Conservation (phyloP, 257 asterid species). For the Jacaranda mimosifolia region DNA sequence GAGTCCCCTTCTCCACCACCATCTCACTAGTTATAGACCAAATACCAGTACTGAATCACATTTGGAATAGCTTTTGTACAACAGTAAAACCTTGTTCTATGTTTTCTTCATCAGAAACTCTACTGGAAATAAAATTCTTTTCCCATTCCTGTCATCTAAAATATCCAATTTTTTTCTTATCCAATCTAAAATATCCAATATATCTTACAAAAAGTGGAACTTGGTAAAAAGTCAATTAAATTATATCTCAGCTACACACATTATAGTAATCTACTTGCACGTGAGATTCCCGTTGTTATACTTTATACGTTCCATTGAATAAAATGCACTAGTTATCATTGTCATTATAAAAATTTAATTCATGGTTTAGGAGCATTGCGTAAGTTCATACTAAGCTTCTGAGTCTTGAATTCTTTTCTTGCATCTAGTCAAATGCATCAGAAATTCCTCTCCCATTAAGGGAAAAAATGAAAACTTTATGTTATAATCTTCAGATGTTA, state of each 20-base stretch:
- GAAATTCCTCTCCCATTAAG: neutral
- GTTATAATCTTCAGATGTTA: neutral
- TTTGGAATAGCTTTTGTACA: slow-evolving; percentile 6
- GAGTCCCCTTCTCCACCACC: slow-evolving; percentile 8
- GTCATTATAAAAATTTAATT: neutral
- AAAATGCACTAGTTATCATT: slow-evolving; percentile 17
- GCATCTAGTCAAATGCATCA: too few species aligned
- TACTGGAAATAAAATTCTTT: slow-evolving; percentile 16
- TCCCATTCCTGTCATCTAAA: neutral
- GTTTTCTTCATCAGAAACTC: neutral
- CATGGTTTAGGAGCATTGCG: neutral
- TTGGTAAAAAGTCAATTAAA: neutral
- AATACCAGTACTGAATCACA: slow-evolving; percentile 7
- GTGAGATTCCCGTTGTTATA: slow-evolving; percentile 23
- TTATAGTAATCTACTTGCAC: neutral
- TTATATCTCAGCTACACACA: too few species aligned
- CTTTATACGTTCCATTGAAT: slow-evolving; percentile 18
- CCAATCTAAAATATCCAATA: neutral
- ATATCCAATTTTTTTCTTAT: too few species aligned
- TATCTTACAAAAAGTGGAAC: neutral
- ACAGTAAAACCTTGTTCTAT: neutral
- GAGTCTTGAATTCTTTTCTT: neutral
- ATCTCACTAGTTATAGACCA: neutral
- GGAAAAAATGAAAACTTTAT: neutral
- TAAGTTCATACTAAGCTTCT: neutral